phyloP scores from a whole-genome alignment of 345 rosid species.

The Populus ilicifolia region DNA sequence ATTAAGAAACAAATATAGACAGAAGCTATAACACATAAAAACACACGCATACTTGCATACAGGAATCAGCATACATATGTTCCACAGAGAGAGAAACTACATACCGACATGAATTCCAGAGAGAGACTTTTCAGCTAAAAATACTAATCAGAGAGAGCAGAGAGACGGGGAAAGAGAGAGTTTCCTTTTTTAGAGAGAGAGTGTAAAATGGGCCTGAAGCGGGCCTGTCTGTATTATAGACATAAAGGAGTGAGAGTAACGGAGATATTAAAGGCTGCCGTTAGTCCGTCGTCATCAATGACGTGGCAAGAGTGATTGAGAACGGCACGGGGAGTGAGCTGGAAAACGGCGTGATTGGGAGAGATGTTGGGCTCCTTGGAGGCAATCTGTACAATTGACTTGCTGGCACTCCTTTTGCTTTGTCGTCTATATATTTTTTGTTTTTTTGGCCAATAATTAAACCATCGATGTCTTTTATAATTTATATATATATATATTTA shows the following conservation, averaged over 20 bases:
- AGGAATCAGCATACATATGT: not conserved
- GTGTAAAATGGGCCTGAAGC: slow-evolving; percentile 4
- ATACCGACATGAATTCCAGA: slow-evolving; percentile 64
- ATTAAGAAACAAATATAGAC: slow-evolving; percentile 10
- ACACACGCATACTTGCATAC: not conserved
- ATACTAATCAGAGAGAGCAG: not conserved
- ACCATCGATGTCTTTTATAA: no score
- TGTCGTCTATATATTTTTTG: not conserved
- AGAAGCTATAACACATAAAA: slow-evolving; percentile 1
- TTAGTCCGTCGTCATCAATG: slow-evolving; percentile 15
- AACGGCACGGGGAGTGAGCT: slow-evolving; percentile 39
- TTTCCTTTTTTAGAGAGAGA: not conserved
- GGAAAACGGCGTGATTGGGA: slow-evolving; percentile 42
- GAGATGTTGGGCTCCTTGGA: slow-evolving; percentile 31
- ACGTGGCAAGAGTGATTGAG: slow-evolving; percentile 9
- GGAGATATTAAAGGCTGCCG: slow-evolving; percentile 2
- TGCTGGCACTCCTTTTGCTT: slow-evolving; percentile 39
- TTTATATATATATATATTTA: no score
- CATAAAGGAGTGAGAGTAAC: slow-evolving; percentile 20
- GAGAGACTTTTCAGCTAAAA: not conserved
- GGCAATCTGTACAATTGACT: slow-evolving; percentile 28
- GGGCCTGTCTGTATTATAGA: not conserved
- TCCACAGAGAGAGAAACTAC: slow-evolving; percentile 19
- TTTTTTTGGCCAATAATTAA: not conserved
- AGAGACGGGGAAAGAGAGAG: slow-evolving; percentile 18